These are phyloP conservation scores for Backusella morwellensis DNA, from an alignment of 192 early-diverging fungal species.

Conservation along the genomic window DNA sequence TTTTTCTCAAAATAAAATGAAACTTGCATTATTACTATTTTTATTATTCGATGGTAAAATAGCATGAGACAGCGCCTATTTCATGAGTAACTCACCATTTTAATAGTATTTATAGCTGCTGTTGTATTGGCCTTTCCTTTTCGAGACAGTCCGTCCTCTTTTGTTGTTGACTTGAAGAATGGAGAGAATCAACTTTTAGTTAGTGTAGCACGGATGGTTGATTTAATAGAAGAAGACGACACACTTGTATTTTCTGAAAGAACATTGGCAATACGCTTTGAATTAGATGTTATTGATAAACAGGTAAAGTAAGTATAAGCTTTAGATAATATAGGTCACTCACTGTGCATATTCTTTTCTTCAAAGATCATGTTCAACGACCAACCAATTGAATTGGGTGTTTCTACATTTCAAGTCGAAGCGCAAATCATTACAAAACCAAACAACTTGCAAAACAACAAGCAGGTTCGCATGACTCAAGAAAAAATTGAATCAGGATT, in stretches of 20 bases:
- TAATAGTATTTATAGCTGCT: neutral
- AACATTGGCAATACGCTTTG: conserved; percentile 50
- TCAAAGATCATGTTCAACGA: conserved; percentile 52
- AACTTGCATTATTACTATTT: neutral
- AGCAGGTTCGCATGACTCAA: conserved; percentile 38
- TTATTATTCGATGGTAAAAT: neutral
- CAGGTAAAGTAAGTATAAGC: conserved; percentile 37
- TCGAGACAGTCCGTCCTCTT: neutral
- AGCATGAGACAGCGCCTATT: neutral
- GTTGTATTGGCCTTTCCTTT: neutral
- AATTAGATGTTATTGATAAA: conserved; percentile 52
- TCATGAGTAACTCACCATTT: neutral
- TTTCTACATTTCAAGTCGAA: conserved; percentile 38
- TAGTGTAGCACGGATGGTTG: conserved; percentile 53
- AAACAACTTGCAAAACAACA: conserved; percentile 36
- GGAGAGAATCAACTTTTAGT: conserved; percentile 48
- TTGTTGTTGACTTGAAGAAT: neutral
- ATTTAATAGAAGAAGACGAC: conserved; percentile 54
- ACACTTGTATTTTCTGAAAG: conserved; percentile 48
- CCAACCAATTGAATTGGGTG: conserved; percentile 44
- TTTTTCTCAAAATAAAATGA: neutral
- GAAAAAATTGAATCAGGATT: conserved; percentile 49
- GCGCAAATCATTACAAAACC: conserved; percentile 40
- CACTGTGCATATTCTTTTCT: conserved; percentile 2
- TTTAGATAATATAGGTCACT: neutral